Evolutionary conservation across 371 early-diverging fungal species (phyloP), one percentile per base, ranked within the genome.

Genomic region (Mucor ambiguus): DNA sequence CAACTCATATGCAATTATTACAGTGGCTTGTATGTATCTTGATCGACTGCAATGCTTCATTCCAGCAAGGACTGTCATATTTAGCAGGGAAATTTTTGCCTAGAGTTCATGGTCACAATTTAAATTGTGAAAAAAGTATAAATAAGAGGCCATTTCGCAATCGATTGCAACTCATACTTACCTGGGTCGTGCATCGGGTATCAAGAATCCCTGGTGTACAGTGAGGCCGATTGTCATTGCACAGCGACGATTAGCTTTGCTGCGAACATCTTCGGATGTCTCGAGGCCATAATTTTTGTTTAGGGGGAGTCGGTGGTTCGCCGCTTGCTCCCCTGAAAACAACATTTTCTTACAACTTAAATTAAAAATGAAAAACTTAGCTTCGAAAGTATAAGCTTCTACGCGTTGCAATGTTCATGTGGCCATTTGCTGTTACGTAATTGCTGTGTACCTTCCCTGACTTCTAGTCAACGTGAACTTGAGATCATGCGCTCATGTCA

Each of bases 221-320:
- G 74, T 54, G 67, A 60, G 68, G 71, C 71, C 63, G 72, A 68
- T 66, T 71, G 75, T 75, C 80, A 79, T 79, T 79, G 80, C 80
- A 79, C 80, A 60, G 62, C 77, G 80, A 75, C 69, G 69, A 67
- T 65, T 71, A 67, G 73, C 67, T 44, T 63, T 70, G 65, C 75
- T 75, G 71, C 80, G 80, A 79, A 79, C 77, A 69, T 68, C 77
- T 69, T 72, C 70, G 75, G 77, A 67, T 75, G 77, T 79, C 77
- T 79, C 80, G 80, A 77, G 75, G 68, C 77, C 72, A 70, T 60
- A 79, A 79, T 79, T 79, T 79, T 73, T 79, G 77, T 58, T 76
- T 74, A 67, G 75, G 80, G 75, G 75, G 68, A 57, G 32, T 71
- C 58, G 65, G 73, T 77, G 75, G 77, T 77, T 72, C 75, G 80